Base-by-base conservation (phyloP, 2,329 filamentous ascomycete species). In the Pestalotiopsis sp. region DNA sequence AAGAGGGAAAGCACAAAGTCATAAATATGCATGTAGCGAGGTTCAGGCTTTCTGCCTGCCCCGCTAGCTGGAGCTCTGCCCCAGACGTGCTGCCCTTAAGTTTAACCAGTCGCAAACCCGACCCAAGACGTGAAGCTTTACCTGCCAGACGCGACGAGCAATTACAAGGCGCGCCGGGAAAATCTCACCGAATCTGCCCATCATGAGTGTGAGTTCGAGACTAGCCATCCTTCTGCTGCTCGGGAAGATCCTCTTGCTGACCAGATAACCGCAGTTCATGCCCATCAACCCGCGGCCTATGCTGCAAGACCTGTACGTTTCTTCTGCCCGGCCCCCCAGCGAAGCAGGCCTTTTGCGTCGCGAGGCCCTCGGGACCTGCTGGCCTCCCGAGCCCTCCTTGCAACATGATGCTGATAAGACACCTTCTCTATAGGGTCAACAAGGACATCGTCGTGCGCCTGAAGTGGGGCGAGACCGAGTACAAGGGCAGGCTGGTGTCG, bases 381-480 rank as follows among this genome's bases (percentile, higher is more conserved):
- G 12, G 45, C 14, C 45, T 52, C 45, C 14, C 14, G 45, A 20
- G 14, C 20, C 14, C 13, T 13, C 2, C 25, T 12, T 38, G 11
- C 11, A 41, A 41, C n/a, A 4, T 27, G 14, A 39, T 45, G 20
- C 68, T 41, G 41, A 56, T 39, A 14, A 23, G n/a, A 58, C 14
- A 27, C 20, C 62, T 20, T 4, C 27, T 70, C 68, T 70, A 72
- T 72, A 94, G 92, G 72, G 92, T 99, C 83, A 93, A 97, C 85
- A 93, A 97, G 81, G 90, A 95, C 77, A 91, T 99, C 78, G 87
- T 95, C 72, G 92, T 99, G 72, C 93, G 95, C 76, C 88, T 99
- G 73, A 99, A 99, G 88, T 99, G 96, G 96, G 94, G 94, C 75
- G 92, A 98, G 82, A 96, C 94, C 70, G 96, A 99, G 82, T 99